These are phyloP conservation scores for Madurella fahalii DNA, from an alignment of 2,329 filamentous ascomycete species.

Conservation along the genomic window DNA sequence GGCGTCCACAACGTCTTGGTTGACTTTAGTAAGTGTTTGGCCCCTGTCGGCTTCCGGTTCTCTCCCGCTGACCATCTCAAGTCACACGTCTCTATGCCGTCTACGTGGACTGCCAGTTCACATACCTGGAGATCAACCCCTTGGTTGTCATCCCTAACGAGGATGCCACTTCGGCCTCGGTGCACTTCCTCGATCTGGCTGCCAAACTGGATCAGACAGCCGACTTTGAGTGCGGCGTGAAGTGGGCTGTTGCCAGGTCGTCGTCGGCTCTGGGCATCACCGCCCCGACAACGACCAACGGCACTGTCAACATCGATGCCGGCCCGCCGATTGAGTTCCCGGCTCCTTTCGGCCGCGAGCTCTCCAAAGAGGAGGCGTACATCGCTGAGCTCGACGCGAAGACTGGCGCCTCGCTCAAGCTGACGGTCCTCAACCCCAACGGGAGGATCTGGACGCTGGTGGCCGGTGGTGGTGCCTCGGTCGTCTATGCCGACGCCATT, in stretches of 20 bases:
- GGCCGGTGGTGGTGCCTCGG: constrained; percentile 97
- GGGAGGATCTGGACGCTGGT: constrained; percentile 98
- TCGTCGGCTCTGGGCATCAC: constrained; percentile 80
- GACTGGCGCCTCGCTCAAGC: constrained; percentile 97
- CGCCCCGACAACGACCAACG: constrained; percentile 56
- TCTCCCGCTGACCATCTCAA: constrained; percentile 9
- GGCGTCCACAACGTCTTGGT: constrained; percentile 97
- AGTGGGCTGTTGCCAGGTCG: constrained; percentile 95
- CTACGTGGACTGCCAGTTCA: constrained; percentile 99
- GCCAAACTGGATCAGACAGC: constrained; percentile 99
- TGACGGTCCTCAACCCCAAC: constrained; percentile 87
- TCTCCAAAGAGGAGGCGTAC: constrained; percentile 98
- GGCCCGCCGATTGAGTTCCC: constrained; percentile 99
- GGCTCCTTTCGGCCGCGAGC: constrained; percentile 95
- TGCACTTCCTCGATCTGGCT: constrained; percentile 97
- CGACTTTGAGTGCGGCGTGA: constrained; percentile 98
- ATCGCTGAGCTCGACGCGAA: constrained; percentile 98
- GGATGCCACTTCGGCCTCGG: constrained; percentile 84
- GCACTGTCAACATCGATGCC: constrained; percentile 88
- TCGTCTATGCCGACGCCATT: constrained; percentile 98
- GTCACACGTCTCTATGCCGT: constrained; percentile 93
- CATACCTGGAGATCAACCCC: constrained; percentile 99
- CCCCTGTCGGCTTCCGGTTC: not conserved
- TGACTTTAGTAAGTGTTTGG: constrained; percentile 66
- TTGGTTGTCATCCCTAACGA: constrained; percentile 95